phyloP scores from a whole-genome alignment of 2,329 filamentous ascomycete species.

The Aspergillus sp. region DNA sequence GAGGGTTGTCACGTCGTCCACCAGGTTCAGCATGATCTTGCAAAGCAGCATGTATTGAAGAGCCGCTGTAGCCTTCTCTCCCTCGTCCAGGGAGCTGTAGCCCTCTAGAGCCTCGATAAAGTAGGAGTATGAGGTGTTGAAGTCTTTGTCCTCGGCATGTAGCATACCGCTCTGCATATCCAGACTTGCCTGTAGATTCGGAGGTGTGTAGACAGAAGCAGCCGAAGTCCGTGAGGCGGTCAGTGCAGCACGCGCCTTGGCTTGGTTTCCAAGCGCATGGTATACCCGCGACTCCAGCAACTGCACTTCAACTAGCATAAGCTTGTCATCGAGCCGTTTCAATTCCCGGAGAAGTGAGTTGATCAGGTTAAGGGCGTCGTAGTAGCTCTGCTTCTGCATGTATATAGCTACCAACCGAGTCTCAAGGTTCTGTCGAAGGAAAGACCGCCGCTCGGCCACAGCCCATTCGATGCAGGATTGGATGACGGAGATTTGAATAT shows the following conservation, averaged over 20 bases:
- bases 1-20: constrained; percentile 91
- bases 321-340: constrained; percentile 97
- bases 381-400: constrained; percentile 97
- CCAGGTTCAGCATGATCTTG: constrained; percentile 99
- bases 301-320: constrained; percentile 96
- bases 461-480: constrained; percentile 99
- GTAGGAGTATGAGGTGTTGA: constrained; percentile 98
- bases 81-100: constrained; percentile 89
- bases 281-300: constrained; percentile 96
- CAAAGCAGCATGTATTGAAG: constrained; percentile 99
- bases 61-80: constrained; percentile 86
- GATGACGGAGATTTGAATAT: constrained; percentile 91
- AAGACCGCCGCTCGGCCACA: constrained; percentile 87
- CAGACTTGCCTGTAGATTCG: constrained; percentile 88
- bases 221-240: constrained; percentile 93
- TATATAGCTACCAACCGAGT: constrained; percentile 89
- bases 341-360: constrained; percentile 94
- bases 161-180: constrained; percentile 99
- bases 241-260: constrained; percentile 91
- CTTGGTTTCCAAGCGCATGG: constrained; percentile 93
- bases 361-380: constrained; percentile 94
- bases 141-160: constrained; percentile 97
- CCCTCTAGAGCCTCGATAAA: constrained; percentile 99
- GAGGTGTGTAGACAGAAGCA: constrained; percentile 95
- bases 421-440: constrained; percentile 97